A percentile compares a stretch with the other conserved stretches of the same genome.
These are phyloP conservation scores for Salvia rosmarinus DNA, from an alignment of 257 asterid species.

Conservation along the genomic window DNA sequence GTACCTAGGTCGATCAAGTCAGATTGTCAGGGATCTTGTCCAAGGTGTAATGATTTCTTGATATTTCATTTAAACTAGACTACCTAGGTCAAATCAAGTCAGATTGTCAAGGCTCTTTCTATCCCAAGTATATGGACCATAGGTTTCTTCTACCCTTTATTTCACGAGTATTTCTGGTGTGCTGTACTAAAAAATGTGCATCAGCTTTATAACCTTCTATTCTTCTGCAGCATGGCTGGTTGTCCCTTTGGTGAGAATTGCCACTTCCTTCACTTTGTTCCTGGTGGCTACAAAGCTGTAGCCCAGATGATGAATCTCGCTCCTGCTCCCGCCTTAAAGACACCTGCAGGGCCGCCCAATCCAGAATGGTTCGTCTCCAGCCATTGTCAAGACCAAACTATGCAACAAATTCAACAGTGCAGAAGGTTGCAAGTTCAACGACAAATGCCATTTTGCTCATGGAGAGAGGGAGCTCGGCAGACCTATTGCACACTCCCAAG, in stretches of 20 bases:
- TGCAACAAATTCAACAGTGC: slow-evolving; percentile 74
- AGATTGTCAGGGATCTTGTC: too few relatives aligned
- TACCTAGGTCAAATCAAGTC: not conserved
- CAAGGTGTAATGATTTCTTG: too few relatives aligned
- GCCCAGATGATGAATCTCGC: slow-evolving; percentile 78
- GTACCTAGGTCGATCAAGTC: too few relatives aligned
- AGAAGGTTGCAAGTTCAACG: slow-evolving; percentile 92
- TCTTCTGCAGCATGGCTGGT: slow-evolving; percentile 66
- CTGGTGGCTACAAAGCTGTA: slow-evolving; percentile 86
- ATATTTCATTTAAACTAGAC: not conserved
- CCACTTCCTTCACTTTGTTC: slow-evolving; percentile 88
- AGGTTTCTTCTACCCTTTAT: not conserved
- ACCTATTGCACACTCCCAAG: slow-evolving; percentile 51
- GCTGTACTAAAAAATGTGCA: not conserved
- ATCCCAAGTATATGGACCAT: not conserved
- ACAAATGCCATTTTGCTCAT: slow-evolving; percentile 87
- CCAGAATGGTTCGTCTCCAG: slow-evolving; percentile 56
- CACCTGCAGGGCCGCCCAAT: slow-evolving; percentile 43
- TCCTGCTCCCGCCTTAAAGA: slow-evolving; percentile 59
- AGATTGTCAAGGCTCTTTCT: not conserved
- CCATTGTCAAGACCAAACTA: slow-evolving; percentile 61
- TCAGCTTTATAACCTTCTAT: slow-evolving; percentile 24
- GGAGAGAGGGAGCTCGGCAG: slow-evolving; percentile 80
- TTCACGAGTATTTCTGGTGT: not conserved
- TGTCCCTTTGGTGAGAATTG: slow-evolving; percentile 77